Base-by-base conservation (phyloP, 805 yeast species). In the Hanseniaspora pseudoguilliermondii region DNA sequence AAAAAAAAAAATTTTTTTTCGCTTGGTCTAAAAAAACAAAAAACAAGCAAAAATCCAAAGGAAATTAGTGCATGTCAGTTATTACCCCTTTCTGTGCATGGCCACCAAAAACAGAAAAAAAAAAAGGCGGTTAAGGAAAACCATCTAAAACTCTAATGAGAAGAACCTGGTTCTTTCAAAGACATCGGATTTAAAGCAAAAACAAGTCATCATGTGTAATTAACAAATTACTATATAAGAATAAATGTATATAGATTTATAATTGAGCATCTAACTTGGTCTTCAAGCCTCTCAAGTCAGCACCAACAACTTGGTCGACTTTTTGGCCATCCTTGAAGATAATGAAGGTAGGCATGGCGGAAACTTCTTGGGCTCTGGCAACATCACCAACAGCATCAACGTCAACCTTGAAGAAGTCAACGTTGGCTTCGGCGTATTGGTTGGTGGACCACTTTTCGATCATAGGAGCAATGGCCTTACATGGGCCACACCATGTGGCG, bases 401-500 rank as follows among this genome's bases (percentile, higher is more conserved):
- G 61, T 85, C 89, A 36, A 84, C 81, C 63, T 84, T 81, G 61
- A 77, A 79, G 62, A 84, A 85, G 54, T 74, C 75, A 1, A 81
- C 86, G 2, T 60, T 60, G 9, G 68, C 65, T 57, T 74, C 71
- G 25, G 49, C 54, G 27, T 55, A 55, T 55, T 55, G 55, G 41
- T 72, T 68, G 9, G 63, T 58, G 29, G 70, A 63, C 51, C 70
- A 66, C 55, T 72, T 70, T 21, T 75, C 75, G 47, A 81, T 65
- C 21, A 78, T 66, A 16, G 88, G 88, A 2, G 83, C 74, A 62
- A 83, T 75, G n/a, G 83, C 83, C 62, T 79, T 81, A 63, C 88
- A 83, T n/a, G 88, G 88, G 8, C 83, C 86, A 67, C 88, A 83
- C 88, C 88, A 83, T 11, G 80, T 76, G 35, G 88, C 87, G 66